Evolutionary conservation across 176 grass and related monocot species (phyloP).

Genomic region (Phyllostachys edulis): DNA sequence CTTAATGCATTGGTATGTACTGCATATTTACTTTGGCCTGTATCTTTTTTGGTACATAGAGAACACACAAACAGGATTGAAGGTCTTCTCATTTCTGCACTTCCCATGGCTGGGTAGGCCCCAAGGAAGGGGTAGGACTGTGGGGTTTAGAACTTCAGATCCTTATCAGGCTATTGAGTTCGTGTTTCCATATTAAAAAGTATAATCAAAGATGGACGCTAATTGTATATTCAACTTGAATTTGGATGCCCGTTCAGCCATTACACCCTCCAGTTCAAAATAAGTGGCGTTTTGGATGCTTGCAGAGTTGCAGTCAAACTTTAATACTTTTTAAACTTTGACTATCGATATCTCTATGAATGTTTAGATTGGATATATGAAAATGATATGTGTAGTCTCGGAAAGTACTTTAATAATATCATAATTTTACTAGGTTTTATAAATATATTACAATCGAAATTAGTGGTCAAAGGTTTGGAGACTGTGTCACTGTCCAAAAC

Average conservation of each 20-base stretch:
- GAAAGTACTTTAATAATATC: not conserved
- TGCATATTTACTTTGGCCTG: slow-evolving; percentile 20
- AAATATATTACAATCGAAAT: slow-evolving; percentile 5
- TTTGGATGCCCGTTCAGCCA: not conserved
- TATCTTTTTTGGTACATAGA: not conserved
- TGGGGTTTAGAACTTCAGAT: slow-evolving; percentile 23
- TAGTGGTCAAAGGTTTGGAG: not conserved
- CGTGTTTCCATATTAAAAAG: not conserved
- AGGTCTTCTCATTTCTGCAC: not conserved
- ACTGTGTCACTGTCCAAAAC: slow-evolving; percentile 6
- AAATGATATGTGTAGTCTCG: not conserved
- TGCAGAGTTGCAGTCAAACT: not conserved
- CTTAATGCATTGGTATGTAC: not conserved
- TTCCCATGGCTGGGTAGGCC: not conserved
- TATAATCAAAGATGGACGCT: not conserved
- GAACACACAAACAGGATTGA: not conserved
- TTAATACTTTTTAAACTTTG: not conserved
- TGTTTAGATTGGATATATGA: not conserved
- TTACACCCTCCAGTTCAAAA: not conserved
- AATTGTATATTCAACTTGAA: slow-evolving; percentile 6
- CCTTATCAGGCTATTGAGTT: slow-evolving; percentile 7
- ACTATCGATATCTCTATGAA: not conserved
- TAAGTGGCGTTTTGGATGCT: not conserved
- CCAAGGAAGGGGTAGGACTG: not conserved
- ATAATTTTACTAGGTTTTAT: not conserved